Evolutionary conservation across 2,329 filamentous ascomycete genomes (phyloP).

Genomic region (Penicillium sp.): DNA sequence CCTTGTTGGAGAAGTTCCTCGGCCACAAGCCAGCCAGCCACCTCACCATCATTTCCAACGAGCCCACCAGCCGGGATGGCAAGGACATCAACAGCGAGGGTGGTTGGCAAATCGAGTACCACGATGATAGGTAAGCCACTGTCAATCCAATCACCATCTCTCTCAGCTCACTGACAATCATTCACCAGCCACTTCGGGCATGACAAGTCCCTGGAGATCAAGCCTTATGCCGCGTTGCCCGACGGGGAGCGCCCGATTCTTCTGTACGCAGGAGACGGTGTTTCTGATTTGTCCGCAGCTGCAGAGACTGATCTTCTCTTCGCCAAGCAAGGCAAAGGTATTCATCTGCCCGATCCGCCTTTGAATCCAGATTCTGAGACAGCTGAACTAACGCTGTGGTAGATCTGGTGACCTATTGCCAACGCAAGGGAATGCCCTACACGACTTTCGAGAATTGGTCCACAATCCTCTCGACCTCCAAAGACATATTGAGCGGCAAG

Average conservation of each 20-base stretch:
- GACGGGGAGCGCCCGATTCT: conserved; percentile 69
- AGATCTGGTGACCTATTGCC: conserved; percentile 87
- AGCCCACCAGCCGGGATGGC: conserved; percentile 64
- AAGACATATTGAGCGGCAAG: conserved; percentile 73
- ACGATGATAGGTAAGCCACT: conserved; percentile 68
- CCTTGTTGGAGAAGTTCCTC: conserved; percentile 73
- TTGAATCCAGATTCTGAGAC: not conserved
- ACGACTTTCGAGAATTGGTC: conserved; percentile 83
- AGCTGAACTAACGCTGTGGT: conserved; percentile 8
- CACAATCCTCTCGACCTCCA: conserved; percentile 70
- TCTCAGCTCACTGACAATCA: not conserved
- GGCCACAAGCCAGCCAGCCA: conserved; percentile 68
- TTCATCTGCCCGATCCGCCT: not conserved
- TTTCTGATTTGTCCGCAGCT: conserved; percentile 87
- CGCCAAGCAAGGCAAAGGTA: conserved; percentile 84
- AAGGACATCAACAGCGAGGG: conserved; percentile 74
- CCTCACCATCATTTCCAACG: conserved; percentile 88
- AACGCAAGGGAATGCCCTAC: conserved; percentile 79
- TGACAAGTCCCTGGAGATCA: conserved; percentile 90
- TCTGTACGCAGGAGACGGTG: conserved; percentile 93
- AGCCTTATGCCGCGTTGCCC: conserved; percentile 71
- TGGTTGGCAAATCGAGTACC: conserved; percentile 86
- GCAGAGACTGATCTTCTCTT: conserved; percentile 91
- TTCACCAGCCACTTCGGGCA: conserved; percentile 74
- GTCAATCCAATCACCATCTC: not conserved